Evolutionary conservation across 108 stramenopile genomes (phyloP).

Genomic region (Pseudonitzschia multiseries): DNA sequence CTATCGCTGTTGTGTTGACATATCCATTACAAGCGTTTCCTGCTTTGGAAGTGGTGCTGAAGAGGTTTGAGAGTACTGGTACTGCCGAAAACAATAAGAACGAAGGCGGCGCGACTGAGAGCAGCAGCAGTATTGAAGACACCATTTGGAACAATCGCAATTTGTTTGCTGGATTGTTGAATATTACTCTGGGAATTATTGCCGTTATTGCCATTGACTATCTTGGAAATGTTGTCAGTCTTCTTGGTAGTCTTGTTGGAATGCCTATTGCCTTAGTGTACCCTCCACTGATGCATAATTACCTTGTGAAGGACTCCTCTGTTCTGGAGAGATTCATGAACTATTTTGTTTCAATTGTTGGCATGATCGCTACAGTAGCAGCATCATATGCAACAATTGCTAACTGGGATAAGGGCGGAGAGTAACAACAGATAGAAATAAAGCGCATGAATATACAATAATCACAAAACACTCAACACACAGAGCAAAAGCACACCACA

Average conservation of each 20-base stretch:
- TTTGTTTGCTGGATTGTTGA: constrained; percentile 23
- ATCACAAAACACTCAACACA: too few species aligned
- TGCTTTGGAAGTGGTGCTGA: constrained; percentile 45
- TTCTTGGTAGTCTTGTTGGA: constrained; percentile 50
- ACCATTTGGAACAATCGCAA: constrained; percentile 14
- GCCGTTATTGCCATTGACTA: constrained; percentile 39
- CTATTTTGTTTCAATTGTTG: constrained; percentile 29
- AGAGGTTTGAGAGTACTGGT: neutral
- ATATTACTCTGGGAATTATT: constrained; percentile 32
- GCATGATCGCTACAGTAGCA: constrained; percentile 36
- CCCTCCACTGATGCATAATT: constrained; percentile 48
- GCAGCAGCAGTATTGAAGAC: neutral
- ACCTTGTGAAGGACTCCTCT: constrained; percentile 20
- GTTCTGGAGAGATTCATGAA: constrained; percentile 19
- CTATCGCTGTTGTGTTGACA: constrained; percentile 51
- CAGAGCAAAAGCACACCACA: too few species aligned
- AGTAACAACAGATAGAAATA: neutral
- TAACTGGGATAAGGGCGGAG: constrained; percentile 33
- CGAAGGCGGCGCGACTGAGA: neutral
- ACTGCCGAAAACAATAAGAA: neutral
- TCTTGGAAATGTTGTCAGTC: constrained; percentile 52
- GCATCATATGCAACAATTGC: constrained; percentile 42
- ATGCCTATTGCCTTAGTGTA: constrained; percentile 54
- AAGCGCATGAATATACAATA: neutral
- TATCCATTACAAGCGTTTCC: constrained; percentile 67